Evolutionary conservation across 257 asterid genomes (phyloP).

Genomic region (Solanum rostratum): DNA sequence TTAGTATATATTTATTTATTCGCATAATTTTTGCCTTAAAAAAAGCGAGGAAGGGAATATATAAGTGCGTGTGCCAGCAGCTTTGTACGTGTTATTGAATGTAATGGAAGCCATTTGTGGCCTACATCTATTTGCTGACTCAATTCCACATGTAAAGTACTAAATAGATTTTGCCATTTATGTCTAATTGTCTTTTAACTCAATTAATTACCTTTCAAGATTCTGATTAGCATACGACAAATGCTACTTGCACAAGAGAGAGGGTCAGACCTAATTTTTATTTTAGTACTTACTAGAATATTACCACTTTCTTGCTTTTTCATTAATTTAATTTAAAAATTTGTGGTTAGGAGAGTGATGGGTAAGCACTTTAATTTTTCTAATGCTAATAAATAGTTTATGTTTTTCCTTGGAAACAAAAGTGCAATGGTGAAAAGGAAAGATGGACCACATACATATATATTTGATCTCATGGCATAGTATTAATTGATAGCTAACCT

Average conservation of each 20-base stretch:
- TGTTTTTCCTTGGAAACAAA: not conserved
- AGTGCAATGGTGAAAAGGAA: not conserved
- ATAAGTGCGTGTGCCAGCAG: not conserved
- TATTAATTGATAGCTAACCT: not conserved
- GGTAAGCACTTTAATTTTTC: not conserved
- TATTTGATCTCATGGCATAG: not conserved
- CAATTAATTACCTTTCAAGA: not conserved
- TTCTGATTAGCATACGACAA: not conserved
- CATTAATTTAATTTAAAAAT: not conserved
- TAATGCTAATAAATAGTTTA: not conserved
- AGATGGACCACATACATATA: not conserved
- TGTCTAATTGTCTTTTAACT: not conserved
- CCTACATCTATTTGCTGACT: slow-evolving; percentile 25
- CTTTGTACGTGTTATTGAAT: slow-evolving; percentile 1
- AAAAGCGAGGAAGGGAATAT: not conserved
- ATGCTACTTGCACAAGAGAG: not conserved
- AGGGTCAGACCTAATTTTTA: not conserved
- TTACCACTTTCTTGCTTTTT: not conserved
- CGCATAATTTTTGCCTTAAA: no score
- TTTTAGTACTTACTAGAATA: not conserved
- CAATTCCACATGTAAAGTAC: slow-evolving; percentile 12
- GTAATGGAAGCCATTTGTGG: slow-evolving; percentile 14
- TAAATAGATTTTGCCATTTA: not conserved
- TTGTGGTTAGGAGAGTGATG: not conserved
- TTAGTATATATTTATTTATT: no score